phyloP scores from a whole-genome alignment of 177 flowering plant species.

The Vitis hybrid region DNA sequence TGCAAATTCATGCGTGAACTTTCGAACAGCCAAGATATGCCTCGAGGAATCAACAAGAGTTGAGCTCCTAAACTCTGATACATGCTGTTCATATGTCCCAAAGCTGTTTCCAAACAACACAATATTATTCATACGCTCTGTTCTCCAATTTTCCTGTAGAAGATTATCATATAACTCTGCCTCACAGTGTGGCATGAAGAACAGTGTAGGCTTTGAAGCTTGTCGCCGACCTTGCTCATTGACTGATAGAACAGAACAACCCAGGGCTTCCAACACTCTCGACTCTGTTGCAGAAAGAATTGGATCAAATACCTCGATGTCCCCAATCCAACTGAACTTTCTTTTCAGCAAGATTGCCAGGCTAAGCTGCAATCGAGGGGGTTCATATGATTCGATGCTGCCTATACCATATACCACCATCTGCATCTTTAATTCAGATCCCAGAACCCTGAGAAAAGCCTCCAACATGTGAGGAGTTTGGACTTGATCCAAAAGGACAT shows the following conservation, averaged over 20 bases:
- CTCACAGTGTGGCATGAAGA: slow-evolving; percentile 96
- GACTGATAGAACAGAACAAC: slow-evolving; percentile 56
- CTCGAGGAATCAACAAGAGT: slow-evolving; percentile 26
- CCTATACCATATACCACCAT: slow-evolving; percentile 96
- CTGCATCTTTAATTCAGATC: slow-evolving; percentile 48
- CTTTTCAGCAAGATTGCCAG: slow-evolving; percentile 70
- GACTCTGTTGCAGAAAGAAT: slow-evolving; percentile 66
- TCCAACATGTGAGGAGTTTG: slow-evolving; percentile 29
- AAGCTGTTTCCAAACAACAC: slow-evolving; percentile 84
- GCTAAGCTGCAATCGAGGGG: slow-evolving; percentile 72
- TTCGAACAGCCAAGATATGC: slow-evolving; percentile 44
- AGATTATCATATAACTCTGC: slow-evolving; percentile 74
- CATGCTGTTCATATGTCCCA: slow-evolving; percentile 41
- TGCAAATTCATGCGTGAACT: slow-evolving; percentile 43
- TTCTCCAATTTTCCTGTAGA: slow-evolving; percentile 61
- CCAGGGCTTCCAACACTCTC: slow-evolving; percentile 56
- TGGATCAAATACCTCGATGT: slow-evolving; percentile 82
- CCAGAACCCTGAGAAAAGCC: slow-evolving; percentile 38
- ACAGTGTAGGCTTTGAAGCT: slow-evolving; percentile 63
- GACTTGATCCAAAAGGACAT: slow-evolving; percentile 28
- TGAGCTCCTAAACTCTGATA: slow-evolving; percentile 31
- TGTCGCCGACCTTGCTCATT: slow-evolving; percentile 72
- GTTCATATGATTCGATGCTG: slow-evolving; percentile 73
- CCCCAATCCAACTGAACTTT: slow-evolving; percentile 67
- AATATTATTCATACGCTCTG: slow-evolving; percentile 35